Conservation (phyloP, 1,284 basidiomycete genomes). For the Microbotryum violaceum region DNA sequence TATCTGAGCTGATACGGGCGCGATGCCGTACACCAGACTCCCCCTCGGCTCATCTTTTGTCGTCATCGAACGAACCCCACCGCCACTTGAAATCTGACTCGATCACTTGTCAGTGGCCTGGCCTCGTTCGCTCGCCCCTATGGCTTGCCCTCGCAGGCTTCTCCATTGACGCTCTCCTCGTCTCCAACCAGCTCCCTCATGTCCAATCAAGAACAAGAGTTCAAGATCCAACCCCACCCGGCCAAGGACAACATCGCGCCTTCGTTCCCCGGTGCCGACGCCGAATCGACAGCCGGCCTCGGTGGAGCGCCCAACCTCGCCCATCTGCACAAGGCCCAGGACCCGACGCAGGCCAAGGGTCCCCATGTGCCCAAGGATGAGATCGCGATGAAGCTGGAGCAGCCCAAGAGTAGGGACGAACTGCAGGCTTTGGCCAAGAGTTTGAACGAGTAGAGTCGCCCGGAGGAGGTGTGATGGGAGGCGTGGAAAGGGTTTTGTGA, state of each 20-base stretch:
- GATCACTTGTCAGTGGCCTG: too few species aligned
- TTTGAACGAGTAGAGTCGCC: background rate
- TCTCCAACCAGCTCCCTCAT: conserved; percentile 3
- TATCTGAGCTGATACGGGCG: too few species aligned
- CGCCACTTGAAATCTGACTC: too few species aligned
- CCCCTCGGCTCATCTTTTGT: too few species aligned
- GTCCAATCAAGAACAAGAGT: conserved; percentile 29
- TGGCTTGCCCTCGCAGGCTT: too few species aligned
- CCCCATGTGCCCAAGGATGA: conserved; percentile 37
- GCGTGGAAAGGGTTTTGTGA: too few species aligned
- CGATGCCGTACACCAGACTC: too few species aligned
- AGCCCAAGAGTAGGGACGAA: conserved; percentile 44
- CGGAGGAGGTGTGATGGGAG: too few species aligned
- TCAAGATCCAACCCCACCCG: conserved; percentile 45
- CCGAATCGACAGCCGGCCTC: conserved; percentile 10
- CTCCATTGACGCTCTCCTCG: too few species aligned
- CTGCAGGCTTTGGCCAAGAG: conserved; percentile 22
- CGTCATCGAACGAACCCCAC: too few species aligned
- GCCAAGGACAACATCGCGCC: conserved; percentile 1
- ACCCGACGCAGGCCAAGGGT: conserved; percentile 39
- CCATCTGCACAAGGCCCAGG: conserved; percentile 37
- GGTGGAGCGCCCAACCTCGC: conserved; percentile 38
- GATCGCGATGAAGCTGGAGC: conserved; percentile 39
- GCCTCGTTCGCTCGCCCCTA: too few species aligned
- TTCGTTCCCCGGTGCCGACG: background rate